phyloP scores from a whole-genome alignment of 148 eudicot species.

The Camellia lanceoleosa region DNA sequence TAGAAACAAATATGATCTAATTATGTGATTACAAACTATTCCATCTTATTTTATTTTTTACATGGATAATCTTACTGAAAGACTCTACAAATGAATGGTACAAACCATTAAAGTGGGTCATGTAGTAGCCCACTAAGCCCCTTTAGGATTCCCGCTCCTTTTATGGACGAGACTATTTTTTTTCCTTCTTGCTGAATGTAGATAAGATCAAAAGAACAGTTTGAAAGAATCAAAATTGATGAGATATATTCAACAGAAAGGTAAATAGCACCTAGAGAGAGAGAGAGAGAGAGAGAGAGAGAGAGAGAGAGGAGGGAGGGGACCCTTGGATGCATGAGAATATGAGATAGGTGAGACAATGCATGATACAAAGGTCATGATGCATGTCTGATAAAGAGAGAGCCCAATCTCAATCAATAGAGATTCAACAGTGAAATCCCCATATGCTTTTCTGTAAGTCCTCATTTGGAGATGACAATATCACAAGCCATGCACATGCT shows the following conservation, averaged over 20 bases:
- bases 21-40: too few species aligned
- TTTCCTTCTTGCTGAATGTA: too few species aligned
- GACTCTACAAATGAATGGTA: too few species aligned
- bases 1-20: too few species aligned
- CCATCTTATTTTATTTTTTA: too few species aligned
- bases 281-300: background rate
- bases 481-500: constrained; percentile 27
- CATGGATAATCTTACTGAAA: too few species aligned
- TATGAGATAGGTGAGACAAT: constrained; percentile 46
- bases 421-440: constrained; percentile 26
- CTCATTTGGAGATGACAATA: constrained; percentile 14
- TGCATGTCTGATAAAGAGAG: constrained; percentile 68
- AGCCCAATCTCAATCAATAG: constrained; percentile 42
- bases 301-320: constrained; percentile 16
- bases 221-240: background rate
- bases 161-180: too few species aligned
- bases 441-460: background rate
- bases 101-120: too few species aligned
- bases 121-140: too few species aligned
- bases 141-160: too few species aligned
- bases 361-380: constrained; percentile 71
- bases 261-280: background rate
- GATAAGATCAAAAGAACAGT: too few species aligned
- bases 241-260: background rate
- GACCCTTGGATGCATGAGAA: constrained; percentile 35